Evolutionary conservation across 257 asterid genomes (phyloP), one percentile per base, ranked within the genome.

Genomic region (Solanum dulcamara): DNA sequence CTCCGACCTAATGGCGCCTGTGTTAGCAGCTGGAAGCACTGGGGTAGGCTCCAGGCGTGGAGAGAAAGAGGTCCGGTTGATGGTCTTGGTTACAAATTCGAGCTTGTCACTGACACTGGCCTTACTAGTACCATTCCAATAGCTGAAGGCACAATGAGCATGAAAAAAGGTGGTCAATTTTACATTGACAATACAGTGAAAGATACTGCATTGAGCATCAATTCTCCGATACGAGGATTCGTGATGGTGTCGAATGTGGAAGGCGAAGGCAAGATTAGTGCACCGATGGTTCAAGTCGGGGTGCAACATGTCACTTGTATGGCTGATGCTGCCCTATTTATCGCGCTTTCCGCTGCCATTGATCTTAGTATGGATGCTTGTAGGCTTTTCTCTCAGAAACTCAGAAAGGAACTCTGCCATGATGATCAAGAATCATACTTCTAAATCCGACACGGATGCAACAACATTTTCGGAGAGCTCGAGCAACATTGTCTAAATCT

Each of bases 41-140:
- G 99, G 99, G 99, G 99, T 5, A 95, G 98, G 1, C 96, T 95
- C 4, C 97, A 93, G 91, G 99, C 99, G 0, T 95, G 99, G 99
- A 91, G 99, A 0, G 99, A 95, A 88, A 81, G 98, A 46, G 98
- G 97, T 0, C 88, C 91, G 0, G 90, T 85, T 4, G 97, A 94
- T 46, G 95, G 98, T 42, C 87, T 95, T 0, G 98, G 99, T 28
- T 94, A 93, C 88, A 94, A 92, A 44, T 95, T 95, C 18, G 97
- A 94, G 88, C 98, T 95, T 37, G 93, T 92, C 13, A 91, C 91
- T 1, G 92, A 92, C 3, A 86, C 90, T 4, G 95, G 97, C 40
- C 83, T 92, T 2, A 87, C 92, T 0, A 91, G 93, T 44, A 93
- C 89, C 6, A 24, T 79, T 17, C 94, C 97, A 18, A 92, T 95